A percentile compares a stretch with the other conserved stretches of the same genome.
These are phyloP conservation scores for Penicillium canescens DNA, from an alignment of 495 filamentous ascomycete genomes.

Conservation along the genomic window DNA sequence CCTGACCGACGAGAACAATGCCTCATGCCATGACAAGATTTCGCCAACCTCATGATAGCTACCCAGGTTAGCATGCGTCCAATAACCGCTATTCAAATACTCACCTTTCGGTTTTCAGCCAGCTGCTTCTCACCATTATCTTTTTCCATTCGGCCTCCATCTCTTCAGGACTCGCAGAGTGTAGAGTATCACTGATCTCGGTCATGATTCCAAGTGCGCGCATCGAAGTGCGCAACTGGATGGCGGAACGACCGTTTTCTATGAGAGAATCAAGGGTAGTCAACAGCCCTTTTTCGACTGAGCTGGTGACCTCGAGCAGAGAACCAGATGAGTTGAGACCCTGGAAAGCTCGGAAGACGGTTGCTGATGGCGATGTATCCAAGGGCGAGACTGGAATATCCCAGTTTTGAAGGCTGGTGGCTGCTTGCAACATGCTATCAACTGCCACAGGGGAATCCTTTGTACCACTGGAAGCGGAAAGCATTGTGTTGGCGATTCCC, in stretches of 20 bases:
- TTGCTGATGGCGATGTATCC: constrained; percentile 60
- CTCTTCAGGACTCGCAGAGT: constrained; percentile 54
- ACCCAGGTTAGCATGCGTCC: constrained; percentile 20
- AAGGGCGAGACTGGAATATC: constrained; percentile 74
- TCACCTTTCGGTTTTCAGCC: constrained; percentile 79
- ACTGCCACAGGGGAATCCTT: constrained; percentile 44
- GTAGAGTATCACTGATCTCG: constrained; percentile 77
- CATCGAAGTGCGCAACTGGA: constrained; percentile 62
- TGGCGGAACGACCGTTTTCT: constrained; percentile 55
- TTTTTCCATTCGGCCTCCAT: constrained; percentile 60
- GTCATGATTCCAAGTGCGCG: constrained; percentile 74
- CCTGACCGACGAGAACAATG: constrained; percentile 77
- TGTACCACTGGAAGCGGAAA: constrained; percentile 25
- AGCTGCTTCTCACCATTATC: constrained; percentile 65
- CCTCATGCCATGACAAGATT: constrained; percentile 79
- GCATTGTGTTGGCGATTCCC: constrained; percentile 48
- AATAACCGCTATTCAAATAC: constrained; percentile 15
- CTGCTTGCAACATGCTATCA: constrained; percentile 75
- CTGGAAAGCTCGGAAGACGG: constrained; percentile 79
- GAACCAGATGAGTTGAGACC: constrained; percentile 68
- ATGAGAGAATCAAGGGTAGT: constrained; percentile 60
- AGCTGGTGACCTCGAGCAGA: constrained; percentile 43
- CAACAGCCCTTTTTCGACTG: constrained; percentile 65
- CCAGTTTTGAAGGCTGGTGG: constrained; percentile 88
- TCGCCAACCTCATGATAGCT: constrained; percentile 81